Base-by-base conservation (phyloP, 352 stramenopile species). In the Globisporangium radiosum region DNA sequence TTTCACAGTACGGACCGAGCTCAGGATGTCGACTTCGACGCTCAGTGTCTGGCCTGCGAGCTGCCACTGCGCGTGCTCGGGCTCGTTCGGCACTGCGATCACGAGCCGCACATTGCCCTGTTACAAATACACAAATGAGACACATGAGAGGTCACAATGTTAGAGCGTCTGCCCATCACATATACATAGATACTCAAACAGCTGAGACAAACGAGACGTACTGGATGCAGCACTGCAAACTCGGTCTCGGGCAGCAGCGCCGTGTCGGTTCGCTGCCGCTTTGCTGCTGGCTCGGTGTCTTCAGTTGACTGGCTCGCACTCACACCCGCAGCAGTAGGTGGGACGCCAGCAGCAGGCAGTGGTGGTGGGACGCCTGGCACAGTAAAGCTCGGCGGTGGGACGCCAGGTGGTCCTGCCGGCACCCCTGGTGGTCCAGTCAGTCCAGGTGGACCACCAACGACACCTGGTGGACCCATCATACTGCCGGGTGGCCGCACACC, bases 1-100 rank as follows among this genome's bases (percentile, higher is more conserved):
- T 71, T 99, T 99, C 17, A 99, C 55, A 15, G 80, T 73, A 47
- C 97, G 96, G 39, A 98, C 86, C 10, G 72, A 96, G 10, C 88
- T 79, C 67, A 82, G 90, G 51, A 97, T 84, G 60, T 97, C 78
- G 44, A 98, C 60, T 50, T 88, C 82, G 2, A 98, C 55, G 5
- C 72, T 94, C 45, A 98, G 62, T 7, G 85, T 91, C 76, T 98
- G 95, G 2, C 95, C 96, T 42, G 92, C 85, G 38, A 99, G 82
- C 63, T 97, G 96, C 91, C 92, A 98, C 53, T 91, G 78, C 14
- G 88, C 66, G 56, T 97, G 95, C 13, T 96, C 79, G 1, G 85
- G 64, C 39, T 98, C 93, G 51, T 90, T 76, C 9, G 94, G 92
- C 40, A 98, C 73, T 45, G 85, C 87, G 50, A 96, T 69, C 44